Percentiles rank a stretch among this genome's conserved stretches.
phyloP scores from a whole-genome alignment of 768 basidiomycete species.

The Amylocystis lapponica region DNA sequence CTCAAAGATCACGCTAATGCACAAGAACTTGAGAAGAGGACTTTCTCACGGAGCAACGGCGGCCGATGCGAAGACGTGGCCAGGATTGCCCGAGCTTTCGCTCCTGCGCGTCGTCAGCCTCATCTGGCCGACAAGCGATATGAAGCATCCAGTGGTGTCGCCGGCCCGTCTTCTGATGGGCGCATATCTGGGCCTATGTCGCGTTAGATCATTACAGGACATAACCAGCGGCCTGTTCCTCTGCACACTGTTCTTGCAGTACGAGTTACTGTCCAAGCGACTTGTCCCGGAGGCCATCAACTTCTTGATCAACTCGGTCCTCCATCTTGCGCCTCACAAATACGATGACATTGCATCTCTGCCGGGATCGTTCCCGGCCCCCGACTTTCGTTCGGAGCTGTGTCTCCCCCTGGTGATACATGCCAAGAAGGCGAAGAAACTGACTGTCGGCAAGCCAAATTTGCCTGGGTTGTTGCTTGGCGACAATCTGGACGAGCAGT shows the following conservation, averaged over 20 bases:
- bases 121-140: conserved; percentile 92
- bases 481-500: conserved; percentile 43
- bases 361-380: conserved; percentile 68
- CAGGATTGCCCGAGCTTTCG: conserved; percentile 74
- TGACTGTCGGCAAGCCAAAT: conserved; percentile 40
- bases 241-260: conserved; percentile 79
- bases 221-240: conserved; percentile 85
- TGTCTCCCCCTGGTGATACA: conserved; percentile 37
- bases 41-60: conserved; percentile 62
- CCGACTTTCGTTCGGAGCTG: conserved; percentile 55
- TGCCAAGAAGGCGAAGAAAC: conserved; percentile 33
- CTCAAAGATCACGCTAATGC: conserved; percentile 81
- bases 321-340: conserved; percentile 66
- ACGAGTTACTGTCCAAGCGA: conserved; percentile 78
- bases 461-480: conserved; percentile 25
- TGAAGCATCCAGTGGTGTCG: conserved; percentile 84
- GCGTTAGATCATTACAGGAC: conserved; percentile 71
- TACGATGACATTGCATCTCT: conserved; percentile 41
- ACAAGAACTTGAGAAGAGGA: conserved; percentile 71
- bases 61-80: conserved; percentile 76
- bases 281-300: conserved; percentile 86
- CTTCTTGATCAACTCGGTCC: conserved; percentile 65
- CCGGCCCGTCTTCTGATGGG: conserved; percentile 86
- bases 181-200: conserved; percentile 81
- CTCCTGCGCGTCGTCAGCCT: conserved; percentile 76